These are phyloP conservation scores for Proteromonas lacertae DNA, from an alignment of 352 stramenopile genomes.

Conservation along the genomic window DNA sequence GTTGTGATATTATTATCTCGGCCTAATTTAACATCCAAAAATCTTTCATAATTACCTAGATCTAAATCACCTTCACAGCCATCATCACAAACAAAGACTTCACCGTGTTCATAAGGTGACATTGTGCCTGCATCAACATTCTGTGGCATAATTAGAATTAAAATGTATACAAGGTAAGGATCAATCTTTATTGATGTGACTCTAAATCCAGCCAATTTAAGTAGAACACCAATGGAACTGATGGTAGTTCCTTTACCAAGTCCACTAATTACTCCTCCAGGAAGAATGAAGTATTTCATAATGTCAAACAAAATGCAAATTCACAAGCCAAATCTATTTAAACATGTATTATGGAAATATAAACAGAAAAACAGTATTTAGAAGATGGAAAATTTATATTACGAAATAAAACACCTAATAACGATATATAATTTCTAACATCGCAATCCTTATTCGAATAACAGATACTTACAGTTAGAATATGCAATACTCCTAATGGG, in stretches of 20 bases:
- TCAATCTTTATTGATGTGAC: slow-evolving; percentile 96
- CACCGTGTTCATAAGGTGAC: slow-evolving; percentile 61
- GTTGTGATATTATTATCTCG: slow-evolving; percentile 84
- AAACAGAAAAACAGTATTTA: no score
- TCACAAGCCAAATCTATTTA: no score
- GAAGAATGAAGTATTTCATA: slow-evolving; percentile 94
- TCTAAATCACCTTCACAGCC: slow-evolving; percentile 78
- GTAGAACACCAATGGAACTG: slow-evolving; percentile 75
- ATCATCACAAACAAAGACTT: slow-evolving; percentile 85
- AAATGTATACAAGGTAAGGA: slow-evolving; percentile 89
- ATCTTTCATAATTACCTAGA: slow-evolving; percentile 91
- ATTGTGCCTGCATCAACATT: slow-evolving; percentile 77
- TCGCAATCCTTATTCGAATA: no score
- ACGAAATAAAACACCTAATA: no score
- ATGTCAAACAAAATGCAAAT: no score
- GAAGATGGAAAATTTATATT: no score
- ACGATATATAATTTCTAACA: no score
- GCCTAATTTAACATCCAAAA: slow-evolving; percentile 66
- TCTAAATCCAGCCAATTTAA: slow-evolving; percentile 64
- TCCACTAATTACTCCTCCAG: slow-evolving; percentile 81
- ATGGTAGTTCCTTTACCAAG: slow-evolving; percentile 95
- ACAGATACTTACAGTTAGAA: no score
- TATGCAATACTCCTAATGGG: no score
- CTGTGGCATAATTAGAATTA: no score
- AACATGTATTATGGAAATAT: no score